Conservation (phyloP, 2,329 filamentous ascomycete genomes). For the Alternaria viburni region DNA sequence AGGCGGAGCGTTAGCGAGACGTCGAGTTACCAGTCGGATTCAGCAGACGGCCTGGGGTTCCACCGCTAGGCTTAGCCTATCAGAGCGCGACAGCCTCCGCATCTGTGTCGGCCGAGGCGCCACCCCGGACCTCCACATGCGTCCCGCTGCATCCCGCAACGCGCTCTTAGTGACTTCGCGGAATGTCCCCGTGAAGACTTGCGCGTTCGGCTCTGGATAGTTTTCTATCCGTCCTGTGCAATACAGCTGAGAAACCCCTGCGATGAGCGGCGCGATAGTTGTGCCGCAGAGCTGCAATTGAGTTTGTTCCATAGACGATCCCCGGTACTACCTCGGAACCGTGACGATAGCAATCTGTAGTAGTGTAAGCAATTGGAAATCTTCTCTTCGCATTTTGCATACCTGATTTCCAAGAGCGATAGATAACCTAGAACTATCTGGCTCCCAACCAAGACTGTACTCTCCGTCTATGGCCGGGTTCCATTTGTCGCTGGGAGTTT, state of each 20-base stretch:
- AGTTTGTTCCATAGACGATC: neutral
- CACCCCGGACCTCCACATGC: conserved; percentile 26
- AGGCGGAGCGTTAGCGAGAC: neutral
- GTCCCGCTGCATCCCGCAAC: conserved; percentile 28
- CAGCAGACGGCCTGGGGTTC: neutral
- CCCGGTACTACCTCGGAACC: conserved; percentile 32
- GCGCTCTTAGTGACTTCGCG: conserved; percentile 19
- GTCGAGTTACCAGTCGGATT: neutral
- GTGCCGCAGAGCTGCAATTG: neutral
- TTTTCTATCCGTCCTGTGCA: neutral
- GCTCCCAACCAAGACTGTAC: conserved; percentile 48
- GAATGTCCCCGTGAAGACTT: conserved; percentile 7
- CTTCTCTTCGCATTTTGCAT: conserved; percentile 1
- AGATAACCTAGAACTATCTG: conserved; percentile 46
- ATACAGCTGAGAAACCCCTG: neutral
- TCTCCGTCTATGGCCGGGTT: conserved; percentile 43
- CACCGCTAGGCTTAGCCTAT: conserved; percentile 15
- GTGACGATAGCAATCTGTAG: conserved; percentile 45
- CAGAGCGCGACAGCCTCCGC: conserved; percentile 22
- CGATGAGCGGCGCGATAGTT: neutral
- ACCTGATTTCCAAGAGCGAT: conserved; percentile 49
- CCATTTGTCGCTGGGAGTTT: conserved; percentile 35
- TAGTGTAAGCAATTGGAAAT: conserved; percentile 6
- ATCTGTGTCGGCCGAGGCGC: conserved; percentile 9
- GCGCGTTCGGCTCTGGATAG: neutral